A percentile compares a stretch with the other conserved stretches of the same genome.
Evolutionary conservation across 2,329 filamentous ascomycete genomes (phyloP).

Genomic region (Trematosphaeria pertusa): DNA sequence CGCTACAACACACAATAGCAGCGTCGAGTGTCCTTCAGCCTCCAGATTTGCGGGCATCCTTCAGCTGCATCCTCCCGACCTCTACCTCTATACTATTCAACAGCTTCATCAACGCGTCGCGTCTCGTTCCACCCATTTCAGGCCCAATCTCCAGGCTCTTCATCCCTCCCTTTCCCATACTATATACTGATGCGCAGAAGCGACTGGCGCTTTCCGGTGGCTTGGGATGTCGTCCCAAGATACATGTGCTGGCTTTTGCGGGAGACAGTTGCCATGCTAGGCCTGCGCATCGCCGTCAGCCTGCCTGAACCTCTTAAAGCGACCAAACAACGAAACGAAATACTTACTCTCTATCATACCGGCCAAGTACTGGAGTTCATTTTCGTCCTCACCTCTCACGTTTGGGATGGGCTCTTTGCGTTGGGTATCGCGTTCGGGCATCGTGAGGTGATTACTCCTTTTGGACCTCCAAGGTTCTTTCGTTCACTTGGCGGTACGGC

Average conservation of each 20-base stretch:
- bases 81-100: slow-evolving; percentile 19
- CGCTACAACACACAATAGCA: too few relatives aligned
- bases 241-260: slow-evolving; percentile 12
- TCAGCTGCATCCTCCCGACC: slow-evolving; percentile 9
- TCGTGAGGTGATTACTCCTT: too few relatives aligned
- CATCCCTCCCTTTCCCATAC: slow-evolving; percentile 14
- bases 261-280: slow-evolving; percentile 10
- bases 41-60: slow-evolving; percentile 8
- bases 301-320: not conserved
- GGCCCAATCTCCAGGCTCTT: slow-evolving; percentile 24
- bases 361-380: slow-evolving; percentile 18
- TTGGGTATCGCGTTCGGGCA: too few relatives aligned
- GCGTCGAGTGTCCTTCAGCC: too few relatives aligned
- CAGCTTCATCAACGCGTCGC: slow-evolving; percentile 19
- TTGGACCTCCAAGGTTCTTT: too few relatives aligned
- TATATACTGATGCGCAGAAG: slow-evolving; percentile 25
- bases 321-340: not conserved
- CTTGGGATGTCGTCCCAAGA: slow-evolving; percentile 22
- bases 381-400: slow-evolving; percentile 29
- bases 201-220: not conserved
- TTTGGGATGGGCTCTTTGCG: slow-evolving; percentile 15
- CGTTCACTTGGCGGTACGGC: too few relatives aligned
- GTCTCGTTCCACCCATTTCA: slow-evolving; percentile 19
- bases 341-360: slow-evolving; percentile 25
- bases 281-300: slow-evolving; percentile 3